phyloP scores from a whole-genome alignment of 78 protist species.

The Paulinella micropora region DNA sequence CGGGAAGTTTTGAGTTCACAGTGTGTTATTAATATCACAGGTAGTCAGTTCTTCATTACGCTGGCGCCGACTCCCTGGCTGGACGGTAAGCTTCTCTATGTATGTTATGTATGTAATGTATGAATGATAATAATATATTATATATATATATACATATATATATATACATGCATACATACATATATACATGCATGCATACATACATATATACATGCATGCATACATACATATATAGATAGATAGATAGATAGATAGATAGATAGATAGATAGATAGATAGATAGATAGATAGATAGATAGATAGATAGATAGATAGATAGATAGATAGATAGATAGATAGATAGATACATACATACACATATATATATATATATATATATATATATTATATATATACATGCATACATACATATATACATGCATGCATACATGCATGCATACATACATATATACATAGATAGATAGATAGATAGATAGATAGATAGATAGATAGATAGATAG shows the following conservation, averaged over 20 bases:
- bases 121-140: neutral
- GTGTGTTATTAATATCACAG: too few relatives aligned
- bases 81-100: neutral
- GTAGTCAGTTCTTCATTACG: slow-evolving; percentile 5
- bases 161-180: neutral
- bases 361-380: neutral
- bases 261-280: neutral
- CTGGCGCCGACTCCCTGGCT: slow-evolving; percentile 9
- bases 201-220: neutral
- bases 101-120: neutral
- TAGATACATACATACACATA: neutral
- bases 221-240: neutral
- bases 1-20: too few relatives aligned
- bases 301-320: neutral
- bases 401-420: neutral
- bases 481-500: neutral
- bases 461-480: neutral
- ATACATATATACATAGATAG: neutral
- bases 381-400: neutral
- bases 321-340: neutral
- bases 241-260: neutral
- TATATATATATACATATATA: neutral
- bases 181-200: neutral
- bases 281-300: neutral
- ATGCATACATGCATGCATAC: neutral